Conservation (phyloP, 768 basidiomycete species). For the Lactarius sp. region DNA sequence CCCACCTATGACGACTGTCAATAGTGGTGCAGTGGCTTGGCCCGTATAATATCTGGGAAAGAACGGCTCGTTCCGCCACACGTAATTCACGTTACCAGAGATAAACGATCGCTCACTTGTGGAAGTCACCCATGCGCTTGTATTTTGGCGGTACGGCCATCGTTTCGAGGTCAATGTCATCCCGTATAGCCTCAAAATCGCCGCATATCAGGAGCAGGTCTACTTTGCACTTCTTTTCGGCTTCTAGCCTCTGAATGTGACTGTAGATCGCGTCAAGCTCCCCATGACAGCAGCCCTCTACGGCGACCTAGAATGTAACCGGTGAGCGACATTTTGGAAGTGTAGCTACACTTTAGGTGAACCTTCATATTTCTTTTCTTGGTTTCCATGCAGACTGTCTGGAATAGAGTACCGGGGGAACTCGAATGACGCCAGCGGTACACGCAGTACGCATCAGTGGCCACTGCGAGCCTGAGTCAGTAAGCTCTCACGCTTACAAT, state of each 20-base stretch:
- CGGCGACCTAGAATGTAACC: conserved; percentile 54
- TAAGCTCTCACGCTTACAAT: neutral
- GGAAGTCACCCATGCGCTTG: conserved; percentile 75
- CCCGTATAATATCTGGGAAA: conserved; percentile 48
- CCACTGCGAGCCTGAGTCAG: neutral
- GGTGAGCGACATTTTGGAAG: neutral
- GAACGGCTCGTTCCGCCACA: neutral
- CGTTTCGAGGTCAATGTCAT: conserved; percentile 75
- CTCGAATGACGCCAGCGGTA: neutral
- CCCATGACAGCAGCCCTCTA: conserved; percentile 96
- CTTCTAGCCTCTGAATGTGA: conserved; percentile 60
- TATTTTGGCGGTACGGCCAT: conserved; percentile 94
- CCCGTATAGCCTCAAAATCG: conserved; percentile 92
- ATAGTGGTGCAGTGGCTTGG: conserved; percentile 48
- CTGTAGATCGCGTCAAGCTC: conserved; percentile 83
- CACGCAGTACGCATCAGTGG: too few relatives aligned
- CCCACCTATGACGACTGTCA: conserved; percentile 94
- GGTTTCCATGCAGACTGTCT: neutral
- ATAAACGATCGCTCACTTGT: conserved; percentile 45
- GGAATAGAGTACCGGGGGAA: neutral
- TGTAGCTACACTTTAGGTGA: neutral
- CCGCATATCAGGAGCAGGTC: conserved; percentile 91
- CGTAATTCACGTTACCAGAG: neutral
- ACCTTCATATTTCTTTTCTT: conserved; percentile 10
- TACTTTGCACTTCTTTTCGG: conserved; percentile 56